Evolutionary conservation across 495 filamentous ascomycete genomes (phyloP).

Genomic region (Podospora appendiculata): DNA sequence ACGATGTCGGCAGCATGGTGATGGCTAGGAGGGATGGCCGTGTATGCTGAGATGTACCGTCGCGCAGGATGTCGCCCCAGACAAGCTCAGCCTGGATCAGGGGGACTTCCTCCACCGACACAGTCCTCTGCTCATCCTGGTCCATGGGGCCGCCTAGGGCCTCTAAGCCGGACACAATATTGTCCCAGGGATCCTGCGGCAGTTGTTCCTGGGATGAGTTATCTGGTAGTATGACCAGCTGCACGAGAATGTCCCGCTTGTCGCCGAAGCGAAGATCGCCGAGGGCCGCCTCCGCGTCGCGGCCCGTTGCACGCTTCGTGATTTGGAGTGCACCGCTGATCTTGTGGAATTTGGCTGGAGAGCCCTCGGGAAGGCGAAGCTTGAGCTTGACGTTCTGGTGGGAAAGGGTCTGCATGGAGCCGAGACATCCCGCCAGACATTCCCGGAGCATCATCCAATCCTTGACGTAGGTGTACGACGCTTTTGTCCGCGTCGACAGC

Average conservation of each 20-base stretch:
- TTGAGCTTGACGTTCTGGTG: constrained; percentile 98
- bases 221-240: constrained; percentile 88
- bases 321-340: constrained; percentile 96
- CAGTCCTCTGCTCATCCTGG: constrained; percentile 71
- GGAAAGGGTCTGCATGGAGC: constrained; percentile 90
- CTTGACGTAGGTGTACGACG: constrained; percentile 95
- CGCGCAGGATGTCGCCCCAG: constrained; percentile 90
- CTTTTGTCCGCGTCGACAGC: constrained; percentile 90
- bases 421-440: constrained; percentile 90
- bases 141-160: constrained; percentile 89
- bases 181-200: constrained; percentile 95
- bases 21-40: constrained; percentile 93
- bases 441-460: constrained; percentile 99
- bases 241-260: constrained; percentile 94
- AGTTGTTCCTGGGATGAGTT: constrained; percentile 76
- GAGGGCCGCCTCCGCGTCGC: constrained; percentile 87
- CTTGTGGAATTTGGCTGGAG: constrained; percentile 96
- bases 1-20: constrained; percentile 83
- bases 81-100: constrained; percentile 91
- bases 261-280: constrained; percentile 95
- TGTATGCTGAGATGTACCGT: constrained; percentile 80
- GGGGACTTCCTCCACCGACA: constrained; percentile 91
- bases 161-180: constrained; percentile 89
- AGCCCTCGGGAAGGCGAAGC: constrained; percentile 89
- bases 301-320: constrained; percentile 94